A percentile compares a stretch with the other conserved stretches of the same genome.
Evolutionary conservation across 345 rosid genomes (phyloP).

Genomic region (Corchorus olitorius): DNA sequence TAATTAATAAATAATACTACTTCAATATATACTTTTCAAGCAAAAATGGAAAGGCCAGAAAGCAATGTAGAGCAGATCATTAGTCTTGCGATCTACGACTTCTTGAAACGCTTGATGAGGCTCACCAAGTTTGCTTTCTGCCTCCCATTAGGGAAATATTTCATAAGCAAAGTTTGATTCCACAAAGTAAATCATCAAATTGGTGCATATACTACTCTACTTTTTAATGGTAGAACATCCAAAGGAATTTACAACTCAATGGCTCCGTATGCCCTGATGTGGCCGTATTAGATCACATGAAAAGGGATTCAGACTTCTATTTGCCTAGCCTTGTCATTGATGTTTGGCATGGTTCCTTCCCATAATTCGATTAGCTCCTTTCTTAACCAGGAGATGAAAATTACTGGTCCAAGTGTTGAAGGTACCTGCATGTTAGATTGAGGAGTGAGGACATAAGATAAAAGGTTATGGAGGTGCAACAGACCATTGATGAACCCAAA

Average conservation of each 20-base stretch:
- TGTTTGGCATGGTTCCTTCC: slow-evolving; percentile 68
- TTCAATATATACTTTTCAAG: not conserved
- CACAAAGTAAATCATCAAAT: slow-evolving; percentile 17
- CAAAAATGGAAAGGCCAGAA: not conserved
- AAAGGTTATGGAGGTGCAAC: not conserved
- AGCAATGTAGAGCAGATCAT: slow-evolving; percentile 1
- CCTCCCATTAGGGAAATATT: slow-evolving; percentile 15
- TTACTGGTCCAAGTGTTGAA: slow-evolving; percentile 87
- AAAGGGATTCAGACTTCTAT: slow-evolving; percentile 57
- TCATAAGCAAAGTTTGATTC: slow-evolving; percentile 10
- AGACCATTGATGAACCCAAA: not conserved
- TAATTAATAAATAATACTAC: not conserved
- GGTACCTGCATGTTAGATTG: slow-evolving; percentile 59
- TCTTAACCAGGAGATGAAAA: slow-evolving; percentile 74
- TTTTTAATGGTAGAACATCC: slow-evolving; percentile 26
- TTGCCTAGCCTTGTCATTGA: slow-evolving; percentile 62
- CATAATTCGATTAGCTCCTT: slow-evolving; percentile 81
- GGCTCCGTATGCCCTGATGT: not conserved
- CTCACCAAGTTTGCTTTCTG: slow-evolving; percentile 3
- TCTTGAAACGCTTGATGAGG: not conserved
- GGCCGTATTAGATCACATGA: not conserved
- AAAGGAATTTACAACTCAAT: slow-evolving; percentile 35
- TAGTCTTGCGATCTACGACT: not conserved
- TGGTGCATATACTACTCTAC: slow-evolving; percentile 18
- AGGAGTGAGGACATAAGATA: not conserved